phyloP scores from a whole-genome alignment of 1,284 basidiomycete genomes.

The Puccinia triticina region DNA sequence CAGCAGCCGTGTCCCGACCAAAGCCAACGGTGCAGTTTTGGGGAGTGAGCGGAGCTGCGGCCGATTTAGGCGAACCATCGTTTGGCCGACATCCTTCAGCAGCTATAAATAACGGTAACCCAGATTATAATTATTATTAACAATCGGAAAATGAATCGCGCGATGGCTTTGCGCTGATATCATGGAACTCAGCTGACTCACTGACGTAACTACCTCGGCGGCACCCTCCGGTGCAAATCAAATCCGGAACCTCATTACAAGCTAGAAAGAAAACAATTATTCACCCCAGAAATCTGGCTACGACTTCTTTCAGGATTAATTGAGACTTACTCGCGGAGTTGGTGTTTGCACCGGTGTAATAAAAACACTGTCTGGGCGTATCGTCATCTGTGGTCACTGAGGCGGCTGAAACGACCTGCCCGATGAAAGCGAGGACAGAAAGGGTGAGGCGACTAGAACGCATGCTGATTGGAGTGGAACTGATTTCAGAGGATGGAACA shows the following conservation, averaged over 20 bases:
- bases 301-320: neutral
- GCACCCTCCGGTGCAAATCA: neutral
- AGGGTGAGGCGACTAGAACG: neutral
- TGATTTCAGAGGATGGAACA: too few relatives aligned
- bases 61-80: neutral
- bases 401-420: neutral
- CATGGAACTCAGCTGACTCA: neutral
- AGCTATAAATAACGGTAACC: neutral
- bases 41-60: neutral
- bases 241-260: neutral
- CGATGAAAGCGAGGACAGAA: neutral
- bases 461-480: neutral
- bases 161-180: too few relatives aligned
- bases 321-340: neutral
- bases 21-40: neutral
- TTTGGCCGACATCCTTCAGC: neutral
- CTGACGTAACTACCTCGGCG: neutral
- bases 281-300: too few relatives aligned
- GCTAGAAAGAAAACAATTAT: neutral
- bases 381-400: neutral
- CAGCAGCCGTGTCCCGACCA: neutral
- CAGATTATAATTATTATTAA: neutral
- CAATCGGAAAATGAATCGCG: neutral
- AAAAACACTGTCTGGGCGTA: neutral
- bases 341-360: neutral